Conservation (phyloP, 2,329 filamentous ascomycete species). For the Colletotrichum agaves region DNA sequence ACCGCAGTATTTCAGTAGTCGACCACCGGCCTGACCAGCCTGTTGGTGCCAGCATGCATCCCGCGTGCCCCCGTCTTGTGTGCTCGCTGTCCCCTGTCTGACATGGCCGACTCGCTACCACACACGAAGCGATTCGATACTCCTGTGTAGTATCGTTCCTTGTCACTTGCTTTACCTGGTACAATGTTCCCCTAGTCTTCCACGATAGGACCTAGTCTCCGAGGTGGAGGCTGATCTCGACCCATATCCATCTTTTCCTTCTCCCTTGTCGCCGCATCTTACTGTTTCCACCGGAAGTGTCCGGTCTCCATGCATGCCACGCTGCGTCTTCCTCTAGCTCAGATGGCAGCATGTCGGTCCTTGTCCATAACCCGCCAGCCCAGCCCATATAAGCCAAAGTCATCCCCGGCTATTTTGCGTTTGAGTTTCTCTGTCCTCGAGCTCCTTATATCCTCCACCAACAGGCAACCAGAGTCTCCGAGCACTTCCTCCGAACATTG, state of each 20-base stretch:
- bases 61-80: neutral
- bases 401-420: neutral
- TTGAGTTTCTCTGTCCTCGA: slow-evolving; percentile 13
- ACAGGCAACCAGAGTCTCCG: slow-evolving; percentile 1
- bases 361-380: neutral
- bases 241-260: slow-evolving; percentile 25
- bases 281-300: neutral
- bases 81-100: slow-evolving; percentile 1
- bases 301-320: slow-evolving; percentile 17
- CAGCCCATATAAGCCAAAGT: slow-evolving; percentile 25
- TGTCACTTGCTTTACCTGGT: slow-evolving; percentile 23
- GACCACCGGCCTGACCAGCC: neutral
- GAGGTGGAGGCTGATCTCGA: slow-evolving; percentile 32
- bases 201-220: slow-evolving; percentile 25
- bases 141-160: neutral
- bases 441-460: slow-evolving; percentile 16
- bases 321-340: slow-evolving; percentile 9
- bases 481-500: slow-evolving; percentile 10
- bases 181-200: slow-evolving; percentile 5
- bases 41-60: slow-evolving; percentile 9
- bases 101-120: neutral
- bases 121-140: slow-evolving; percentile 1
- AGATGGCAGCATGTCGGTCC: slow-evolving; percentile 27
- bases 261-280: slow-evolving; percentile 35
- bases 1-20: no score